Base-by-base conservation (phyloP, 768 basidiomycete genomes). In the Lepiota brunneoincarnata region DNA sequence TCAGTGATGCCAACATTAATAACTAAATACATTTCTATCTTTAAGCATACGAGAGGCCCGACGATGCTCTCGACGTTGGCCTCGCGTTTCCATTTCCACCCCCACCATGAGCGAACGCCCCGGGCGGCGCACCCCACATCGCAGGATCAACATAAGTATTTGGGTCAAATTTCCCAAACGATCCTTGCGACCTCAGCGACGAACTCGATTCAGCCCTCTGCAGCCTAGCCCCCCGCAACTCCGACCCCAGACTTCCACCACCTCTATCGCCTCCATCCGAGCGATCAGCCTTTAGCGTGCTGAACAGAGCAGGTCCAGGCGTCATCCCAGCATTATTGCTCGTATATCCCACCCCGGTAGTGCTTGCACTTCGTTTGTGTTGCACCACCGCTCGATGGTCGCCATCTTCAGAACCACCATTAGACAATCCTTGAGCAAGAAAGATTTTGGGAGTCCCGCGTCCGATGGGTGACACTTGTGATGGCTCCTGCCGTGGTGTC, bases 101-200 rank as follows among this genome's bases (percentile, higher is more conserved):
- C 17, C 40, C 50, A 17, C 44, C 50, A 9, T 38, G n/a, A 20
- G 35, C 44, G 42, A 44, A 60, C 11, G 51, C 42, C 21, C 42
- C 53, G 20, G 46, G 17, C 24, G 45, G 45, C 10, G 53, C 53
- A 48, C 28, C 53, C 53, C 53, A 54, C 9, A 52, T 49, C 5
- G 59, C 59, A 37, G 57, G 57, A 39, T 61, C 59, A 21, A 53
- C 24, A 50, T 61, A 61, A 14, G 24, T 53, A n/a, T 17, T 36
- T 17, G 59, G 41, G 21, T 61, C 51, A 44, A 53, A 58, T 9
- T 51, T 55, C 5, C 53, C 39, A 48, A 21, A 54, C 4, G 53
- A 40, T 14, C 45, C 53, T 28, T 54, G 53, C n/a, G 57, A 58
- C 34, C 55, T 51, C 57, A 61, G 42, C 36, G 59, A 61, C n/a